Conservation (phyloP, 352 stramenopile species). For the Phytophthora tubulina region DNA sequence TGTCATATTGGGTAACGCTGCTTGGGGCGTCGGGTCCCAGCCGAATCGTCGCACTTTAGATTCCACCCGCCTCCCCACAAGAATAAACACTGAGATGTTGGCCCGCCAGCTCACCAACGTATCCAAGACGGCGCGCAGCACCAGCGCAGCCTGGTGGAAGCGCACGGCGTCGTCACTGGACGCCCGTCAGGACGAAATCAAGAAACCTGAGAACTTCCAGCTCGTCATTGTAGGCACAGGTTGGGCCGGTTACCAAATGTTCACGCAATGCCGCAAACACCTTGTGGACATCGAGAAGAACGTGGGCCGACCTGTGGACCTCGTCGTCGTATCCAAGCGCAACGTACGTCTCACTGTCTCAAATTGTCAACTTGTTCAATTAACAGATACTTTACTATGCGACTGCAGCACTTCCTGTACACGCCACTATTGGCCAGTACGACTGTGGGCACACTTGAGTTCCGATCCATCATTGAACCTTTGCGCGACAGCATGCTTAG, state of each 20-base stretch:
- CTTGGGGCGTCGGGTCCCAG: conserved; percentile 9
- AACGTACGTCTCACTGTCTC: conserved; percentile 57
- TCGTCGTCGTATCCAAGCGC: conserved; percentile 84
- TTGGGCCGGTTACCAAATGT: conserved; percentile 84
- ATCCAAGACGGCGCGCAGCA: conserved; percentile 32
- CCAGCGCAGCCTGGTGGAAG: conserved; percentile 36
- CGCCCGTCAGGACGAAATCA: conserved; percentile 33
- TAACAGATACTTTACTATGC: conserved; percentile 7
- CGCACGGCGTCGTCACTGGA: conserved; percentile 35
- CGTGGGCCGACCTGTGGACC: conserved; percentile 61
- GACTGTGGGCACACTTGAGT: conserved; percentile 96
- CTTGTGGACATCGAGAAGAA: conserved; percentile 77
- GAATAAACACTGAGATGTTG: conserved; percentile 16
- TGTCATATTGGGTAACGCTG: conserved; percentile 21
- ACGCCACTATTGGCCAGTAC: conserved; percentile 97
- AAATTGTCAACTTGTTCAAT: neutral
- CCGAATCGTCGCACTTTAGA: conserved; percentile 20
- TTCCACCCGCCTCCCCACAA: conserved; percentile 6
- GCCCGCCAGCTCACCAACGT: conserved; percentile 32
- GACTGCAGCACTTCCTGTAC: conserved; percentile 96
- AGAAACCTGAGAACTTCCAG: conserved; percentile 76
- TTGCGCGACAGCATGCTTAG: conserved; percentile 88
- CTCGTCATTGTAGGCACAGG: conserved; percentile 81
- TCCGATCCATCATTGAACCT: conserved; percentile 97
- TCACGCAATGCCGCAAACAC: conserved; percentile 81